These are phyloP conservation scores for Canna indica DNA, from an alignment of 176 grass and related monocot species.

Conservation along the genomic window DNA sequence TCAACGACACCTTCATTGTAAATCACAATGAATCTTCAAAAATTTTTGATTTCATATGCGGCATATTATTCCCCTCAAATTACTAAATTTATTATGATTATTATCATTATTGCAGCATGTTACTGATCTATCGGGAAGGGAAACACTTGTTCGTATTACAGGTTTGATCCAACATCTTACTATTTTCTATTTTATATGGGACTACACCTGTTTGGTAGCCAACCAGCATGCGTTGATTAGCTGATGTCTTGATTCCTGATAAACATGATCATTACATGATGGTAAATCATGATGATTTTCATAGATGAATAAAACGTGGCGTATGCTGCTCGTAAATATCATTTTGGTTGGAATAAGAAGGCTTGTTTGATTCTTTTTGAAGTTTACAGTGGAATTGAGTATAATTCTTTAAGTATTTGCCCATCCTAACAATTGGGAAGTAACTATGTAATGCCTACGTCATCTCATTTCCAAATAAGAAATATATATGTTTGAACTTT, in stretches of 20 bases:
- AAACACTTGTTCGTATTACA: conserved; percentile 7
- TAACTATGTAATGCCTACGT: too few species aligned
- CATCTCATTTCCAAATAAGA: too few species aligned
- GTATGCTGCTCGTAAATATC: too few species aligned
- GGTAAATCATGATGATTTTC: too few species aligned
- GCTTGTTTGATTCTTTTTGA: too few species aligned
- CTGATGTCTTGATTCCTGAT: not conserved
- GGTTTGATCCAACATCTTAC: not conserved
- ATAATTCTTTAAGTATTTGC: too few species aligned
- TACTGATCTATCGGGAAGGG: not conserved
- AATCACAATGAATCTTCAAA: not conserved
- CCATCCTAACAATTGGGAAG: too few species aligned
- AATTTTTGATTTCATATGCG: not conserved
- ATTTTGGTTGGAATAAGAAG: too few species aligned
- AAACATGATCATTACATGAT: not conserved
- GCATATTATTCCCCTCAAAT: not conserved
- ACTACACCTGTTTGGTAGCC: not conserved
- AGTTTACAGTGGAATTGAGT: too few species aligned
- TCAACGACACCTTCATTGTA: conserved; percentile 3
- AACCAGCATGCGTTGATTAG: not conserved
- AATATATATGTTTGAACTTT: too few species aligned
- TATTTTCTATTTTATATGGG: not conserved
- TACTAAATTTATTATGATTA: not conserved
- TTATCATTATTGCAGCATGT: not conserved
- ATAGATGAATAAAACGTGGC: too few species aligned